Conservation (phyloP, 164 flowering plant genomes). For the Magnolia changhungtana region DNA sequence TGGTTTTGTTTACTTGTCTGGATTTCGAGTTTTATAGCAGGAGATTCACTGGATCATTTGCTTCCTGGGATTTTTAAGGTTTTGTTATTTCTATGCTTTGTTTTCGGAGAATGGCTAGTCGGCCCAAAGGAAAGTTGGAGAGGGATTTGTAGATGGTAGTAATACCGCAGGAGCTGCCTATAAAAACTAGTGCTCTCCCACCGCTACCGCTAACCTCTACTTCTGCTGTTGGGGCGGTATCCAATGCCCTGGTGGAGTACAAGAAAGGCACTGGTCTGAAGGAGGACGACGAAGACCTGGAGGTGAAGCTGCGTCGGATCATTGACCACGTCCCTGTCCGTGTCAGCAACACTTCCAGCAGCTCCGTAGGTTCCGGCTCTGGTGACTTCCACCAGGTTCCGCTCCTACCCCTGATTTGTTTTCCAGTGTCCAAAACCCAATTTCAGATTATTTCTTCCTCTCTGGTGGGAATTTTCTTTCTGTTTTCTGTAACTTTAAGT, state of each 20-base stretch:
- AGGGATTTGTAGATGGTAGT: conserved; percentile 41
- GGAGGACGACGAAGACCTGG: conserved; percentile 86
- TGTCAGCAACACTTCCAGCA: conserved; percentile 95
- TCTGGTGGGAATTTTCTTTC: no score
- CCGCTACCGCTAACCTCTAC: conserved; percentile 34
- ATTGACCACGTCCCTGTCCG: conserved; percentile 92
- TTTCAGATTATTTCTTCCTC: no score
- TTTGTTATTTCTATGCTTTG: no score
- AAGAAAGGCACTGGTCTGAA: conserved; percentile 26
- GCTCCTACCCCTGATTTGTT: background rate
- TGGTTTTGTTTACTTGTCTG: no score
- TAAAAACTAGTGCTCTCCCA: conserved; percentile 23
- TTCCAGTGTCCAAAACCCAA: no score
- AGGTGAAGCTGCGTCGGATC: conserved; percentile 87
- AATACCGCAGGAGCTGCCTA: conserved; percentile 18
- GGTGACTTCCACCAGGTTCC: conserved; percentile 97
- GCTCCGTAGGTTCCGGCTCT: conserved; percentile 99
- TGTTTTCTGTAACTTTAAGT: no score
- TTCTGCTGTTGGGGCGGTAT: conserved; percentile 13
- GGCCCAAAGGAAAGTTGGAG: conserved; percentile 29
- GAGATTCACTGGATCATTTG: no score
- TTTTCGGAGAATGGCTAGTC: conserved; percentile 4
- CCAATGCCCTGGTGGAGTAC: conserved; percentile 76
- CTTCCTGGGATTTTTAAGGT: no score
- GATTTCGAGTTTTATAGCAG: no score